Evolutionary conservation across 371 early-diverging fungal genomes (phyloP).

Genomic region (Chytridium lagenaria): DNA sequence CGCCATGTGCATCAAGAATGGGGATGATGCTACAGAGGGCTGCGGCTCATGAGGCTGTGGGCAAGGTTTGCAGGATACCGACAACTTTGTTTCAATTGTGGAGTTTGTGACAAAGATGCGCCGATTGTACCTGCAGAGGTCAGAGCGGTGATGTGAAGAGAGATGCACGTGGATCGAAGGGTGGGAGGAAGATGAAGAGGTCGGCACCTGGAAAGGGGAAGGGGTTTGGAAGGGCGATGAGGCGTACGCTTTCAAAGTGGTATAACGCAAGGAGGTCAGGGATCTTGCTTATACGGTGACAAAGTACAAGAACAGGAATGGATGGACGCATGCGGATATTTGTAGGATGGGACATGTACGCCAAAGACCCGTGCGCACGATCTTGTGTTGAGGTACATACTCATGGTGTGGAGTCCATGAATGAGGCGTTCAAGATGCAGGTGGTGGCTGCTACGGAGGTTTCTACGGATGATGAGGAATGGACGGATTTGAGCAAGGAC

Average conservation of each 20-base stretch:
- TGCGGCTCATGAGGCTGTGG: slow-evolving; percentile 16
- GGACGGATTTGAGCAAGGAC: slow-evolving; percentile 4
- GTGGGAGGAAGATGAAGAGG: slow-evolving; percentile 6
- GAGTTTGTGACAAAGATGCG: slow-evolving; percentile 3
- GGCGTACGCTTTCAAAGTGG: slow-evolving; percentile 29
- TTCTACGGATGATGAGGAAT: not conserved
- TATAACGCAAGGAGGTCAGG: slow-evolving; percentile 21
- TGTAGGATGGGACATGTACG: slow-evolving; percentile 29
- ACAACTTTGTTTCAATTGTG: slow-evolving; percentile 25
- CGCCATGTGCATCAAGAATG: slow-evolving; percentile 14
- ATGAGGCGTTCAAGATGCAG: not conserved
- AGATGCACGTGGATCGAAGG: not conserved
- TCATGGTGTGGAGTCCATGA: slow-evolving; percentile 16
- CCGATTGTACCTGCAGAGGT: not conserved
- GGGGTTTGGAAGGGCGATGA: slow-evolving; percentile 21
- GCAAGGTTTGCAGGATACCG: slow-evolving; percentile 34
- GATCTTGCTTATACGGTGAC: slow-evolving; percentile 27
- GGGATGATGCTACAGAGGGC: slow-evolving; percentile 17
- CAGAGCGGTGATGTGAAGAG: not conserved
- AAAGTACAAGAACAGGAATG: slow-evolving; percentile 37
- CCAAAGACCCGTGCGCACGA: slow-evolving; percentile 18
- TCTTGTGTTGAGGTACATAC: slow-evolving; percentile 14
- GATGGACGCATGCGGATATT: slow-evolving; percentile 34
- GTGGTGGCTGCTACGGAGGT: not conserved
- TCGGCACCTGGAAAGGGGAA: slow-evolving; percentile 9